phyloP scores from a whole-genome alignment of 2,329 filamentous ascomycete species.

The Sphaerulina populicola region DNA sequence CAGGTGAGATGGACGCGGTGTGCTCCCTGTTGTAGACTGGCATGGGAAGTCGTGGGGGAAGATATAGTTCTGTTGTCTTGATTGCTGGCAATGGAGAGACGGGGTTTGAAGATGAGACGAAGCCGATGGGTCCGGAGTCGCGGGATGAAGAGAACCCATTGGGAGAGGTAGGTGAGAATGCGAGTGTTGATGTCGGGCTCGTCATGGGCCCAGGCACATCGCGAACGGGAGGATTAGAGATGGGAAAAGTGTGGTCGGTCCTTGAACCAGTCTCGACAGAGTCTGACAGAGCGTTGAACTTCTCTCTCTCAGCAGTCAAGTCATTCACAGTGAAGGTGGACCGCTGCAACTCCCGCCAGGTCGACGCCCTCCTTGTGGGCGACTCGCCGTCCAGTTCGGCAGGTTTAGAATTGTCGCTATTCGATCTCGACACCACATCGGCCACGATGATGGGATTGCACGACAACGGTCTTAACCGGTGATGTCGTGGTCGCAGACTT shows the following conservation, averaged over 20 bases:
- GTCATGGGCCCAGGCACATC: background rate
- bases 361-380: conserved; percentile 7
- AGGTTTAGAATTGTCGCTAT: background rate
- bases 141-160: background rate
- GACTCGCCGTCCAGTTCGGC: conserved; percentile 12
- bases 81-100: background rate
- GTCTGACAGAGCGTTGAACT: background rate
- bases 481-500: background rate
- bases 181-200: background rate
- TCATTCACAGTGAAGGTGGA: conserved; percentile 5
- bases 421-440: background rate
- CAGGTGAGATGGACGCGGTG: background rate
- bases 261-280: background rate
- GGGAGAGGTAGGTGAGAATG: background rate
- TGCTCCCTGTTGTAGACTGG: conserved; percentile 1
- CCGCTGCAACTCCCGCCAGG: conserved; percentile 2
- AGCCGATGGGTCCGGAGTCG: background rate
- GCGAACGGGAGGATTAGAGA: background rate
- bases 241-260: background rate
- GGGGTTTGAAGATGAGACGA: background rate
- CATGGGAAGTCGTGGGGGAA: conserved; percentile 6
- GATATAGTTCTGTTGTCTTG: conserved; percentile 8
- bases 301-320: background rate
- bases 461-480: background rate
- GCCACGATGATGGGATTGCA: conserved; percentile 5